Evolutionary conservation across 1,284 basidiomycete genomes (phyloP).

Genomic region (Pholiota adiposa): DNA sequence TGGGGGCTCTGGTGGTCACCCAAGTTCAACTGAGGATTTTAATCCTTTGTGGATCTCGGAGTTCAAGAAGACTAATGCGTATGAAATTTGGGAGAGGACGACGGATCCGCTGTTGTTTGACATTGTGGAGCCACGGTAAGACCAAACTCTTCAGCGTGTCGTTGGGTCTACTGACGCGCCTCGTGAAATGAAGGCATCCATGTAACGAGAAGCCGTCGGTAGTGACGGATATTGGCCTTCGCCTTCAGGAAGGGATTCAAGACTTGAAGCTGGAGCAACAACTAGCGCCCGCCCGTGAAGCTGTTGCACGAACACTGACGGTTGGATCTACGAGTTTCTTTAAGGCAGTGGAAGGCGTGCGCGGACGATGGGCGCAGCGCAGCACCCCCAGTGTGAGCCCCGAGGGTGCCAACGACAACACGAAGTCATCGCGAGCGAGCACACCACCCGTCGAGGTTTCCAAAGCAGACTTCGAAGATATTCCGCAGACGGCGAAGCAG

Average conservation of each 20-base stretch:
- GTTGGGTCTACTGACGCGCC: neutral
- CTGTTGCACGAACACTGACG: conserved; percentile 74
- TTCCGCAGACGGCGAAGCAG: conserved; percentile 25
- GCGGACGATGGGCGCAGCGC: conserved; percentile 70
- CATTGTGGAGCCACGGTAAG: conserved; percentile 86
- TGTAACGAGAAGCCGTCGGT: conserved; percentile 88
- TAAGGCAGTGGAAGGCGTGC: conserved; percentile 85
- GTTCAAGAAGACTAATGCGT: conserved; percentile 85
- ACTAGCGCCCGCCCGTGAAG: conserved; percentile 87
- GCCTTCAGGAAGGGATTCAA: conserved; percentile 88
- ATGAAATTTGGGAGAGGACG: conserved; percentile 83
- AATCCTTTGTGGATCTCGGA: conserved; percentile 83
- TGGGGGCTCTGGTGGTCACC: conserved; percentile 48
- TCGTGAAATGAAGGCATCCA: conserved; percentile 68
- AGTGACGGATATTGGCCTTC: conserved; percentile 86
- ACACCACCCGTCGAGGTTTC: conserved; percentile 51
- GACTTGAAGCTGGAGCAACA: conserved; percentile 90
- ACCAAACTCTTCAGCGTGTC: neutral
- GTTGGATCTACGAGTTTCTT: conserved; percentile 83
- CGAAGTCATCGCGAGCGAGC: conserved; percentile 35
- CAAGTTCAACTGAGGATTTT: conserved; percentile 67
- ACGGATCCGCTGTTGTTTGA: conserved; percentile 93
- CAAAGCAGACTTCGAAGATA: conserved; percentile 46
- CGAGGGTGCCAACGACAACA: conserved; percentile 29
- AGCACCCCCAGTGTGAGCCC: conserved; percentile 28